Conservation (phyloP, 129 eudicot genomes). For the Dittrichia graveolens region DNA sequence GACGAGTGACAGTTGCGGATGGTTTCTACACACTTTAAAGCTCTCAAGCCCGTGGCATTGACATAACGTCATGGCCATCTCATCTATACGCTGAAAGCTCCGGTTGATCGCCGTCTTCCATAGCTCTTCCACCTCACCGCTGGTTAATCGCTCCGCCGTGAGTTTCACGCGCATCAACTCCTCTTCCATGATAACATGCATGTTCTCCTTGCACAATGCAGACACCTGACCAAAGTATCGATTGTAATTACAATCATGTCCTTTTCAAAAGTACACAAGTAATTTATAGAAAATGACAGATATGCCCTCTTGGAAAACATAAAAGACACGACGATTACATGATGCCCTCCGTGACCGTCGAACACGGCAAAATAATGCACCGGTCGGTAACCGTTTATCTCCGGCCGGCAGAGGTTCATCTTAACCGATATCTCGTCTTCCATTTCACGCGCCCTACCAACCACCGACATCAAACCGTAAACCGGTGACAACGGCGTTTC, state of each 20-base stretch:
- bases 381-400: slow-evolving; percentile 37
- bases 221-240: slow-evolving; percentile 46
- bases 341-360: slow-evolving; percentile 67
- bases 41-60: slow-evolving; percentile 28
- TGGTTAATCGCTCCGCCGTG: slow-evolving; percentile 1
- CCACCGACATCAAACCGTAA: slow-evolving; percentile 42
- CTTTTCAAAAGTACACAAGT: not conserved
- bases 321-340: slow-evolving; percentile 33
- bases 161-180: slow-evolving; percentile 50
- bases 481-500: slow-evolving; percentile 20
- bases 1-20: slow-evolving; percentile 18
- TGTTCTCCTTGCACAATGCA: slow-evolving; percentile 49
- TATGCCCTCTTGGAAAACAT: not conserved
- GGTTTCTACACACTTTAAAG: slow-evolving; percentile 31
- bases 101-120: slow-evolving; percentile 44
- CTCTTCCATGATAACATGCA: slow-evolving; percentile 50
- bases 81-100: slow-evolving; percentile 51
- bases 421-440: slow-evolving; percentile 52
- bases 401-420: slow-evolving; percentile 47
- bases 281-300: not conserved
- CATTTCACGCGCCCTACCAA: slow-evolving; percentile 49
- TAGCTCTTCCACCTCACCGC: slow-evolving; percentile 15
- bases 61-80: slow-evolving; percentile 42
- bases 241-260: not conserved
- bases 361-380: slow-evolving; percentile 54